Evolutionary conservation across 2,329 filamentous ascomycete genomes (phyloP).

Genomic region (Sclerotiophoma versabilis): DNA sequence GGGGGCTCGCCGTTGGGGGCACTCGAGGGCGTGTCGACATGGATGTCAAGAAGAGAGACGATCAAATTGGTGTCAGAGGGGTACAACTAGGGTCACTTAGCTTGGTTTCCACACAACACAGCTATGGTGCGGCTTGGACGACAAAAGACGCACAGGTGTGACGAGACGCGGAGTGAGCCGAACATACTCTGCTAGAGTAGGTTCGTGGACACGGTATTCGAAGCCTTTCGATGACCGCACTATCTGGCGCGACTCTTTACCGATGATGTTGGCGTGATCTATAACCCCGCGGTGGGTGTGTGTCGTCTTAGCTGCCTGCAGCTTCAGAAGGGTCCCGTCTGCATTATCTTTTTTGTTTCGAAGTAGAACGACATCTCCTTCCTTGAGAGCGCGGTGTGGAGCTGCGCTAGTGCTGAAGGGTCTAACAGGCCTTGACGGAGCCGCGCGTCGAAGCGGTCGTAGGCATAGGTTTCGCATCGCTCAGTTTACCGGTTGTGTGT

Average conservation of each 20-base stretch:
- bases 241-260: conserved; percentile 65
- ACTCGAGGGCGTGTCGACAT: conserved; percentile 57
- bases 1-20: conserved; percentile 51
- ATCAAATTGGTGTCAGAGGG: conserved; percentile 78
- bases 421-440: conserved; percentile 11
- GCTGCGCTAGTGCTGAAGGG: conserved; percentile 29
- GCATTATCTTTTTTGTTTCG: conserved; percentile 48
- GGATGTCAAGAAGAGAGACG: conserved; percentile 77
- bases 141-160: conserved; percentile 67
- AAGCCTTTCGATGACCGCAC: conserved; percentile 62
- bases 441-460: conserved; percentile 12
- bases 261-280: conserved; percentile 67
- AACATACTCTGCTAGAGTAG: conserved; percentile 77
- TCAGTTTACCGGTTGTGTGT: conserved; percentile 5
- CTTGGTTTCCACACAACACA: neutral
- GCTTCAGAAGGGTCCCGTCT: conserved; percentile 50
- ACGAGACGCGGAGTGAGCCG: conserved; percentile 71
- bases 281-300: conserved; percentile 59
- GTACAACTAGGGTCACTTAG: conserved; percentile 65
- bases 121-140: neutral
- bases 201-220: conserved; percentile 66
- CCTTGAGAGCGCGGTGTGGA: conserved; percentile 39
- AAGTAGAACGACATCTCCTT: conserved; percentile 53
- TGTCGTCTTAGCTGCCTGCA: conserved; percentile 45
- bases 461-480: conserved; percentile 30